Evolutionary conservation across 2,329 filamentous ascomycete genomes (phyloP), one percentile per base, ranked within the genome.

Genomic region (Botrytis deweyae): DNA sequence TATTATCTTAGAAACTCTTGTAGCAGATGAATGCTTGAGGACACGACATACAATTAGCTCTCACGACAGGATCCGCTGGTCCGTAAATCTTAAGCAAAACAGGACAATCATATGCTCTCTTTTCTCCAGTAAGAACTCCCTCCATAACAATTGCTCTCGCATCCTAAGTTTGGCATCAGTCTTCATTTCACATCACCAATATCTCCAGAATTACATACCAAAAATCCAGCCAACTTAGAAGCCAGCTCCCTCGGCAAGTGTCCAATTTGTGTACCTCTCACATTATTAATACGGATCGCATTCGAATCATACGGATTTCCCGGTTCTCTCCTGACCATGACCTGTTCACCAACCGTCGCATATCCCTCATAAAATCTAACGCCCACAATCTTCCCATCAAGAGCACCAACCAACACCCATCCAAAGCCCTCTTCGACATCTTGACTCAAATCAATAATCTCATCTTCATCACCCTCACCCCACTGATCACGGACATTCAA

Each of bases 201-300:
- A 8, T 10, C 25, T 20, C 10, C 7, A 71, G 75, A 83, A 9
- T 46, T 22, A 78, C 84, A 78, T 81, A 91, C 90, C 80, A 97
- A 86, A 80, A 93, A 94, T 2, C 87, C 88, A 0, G 93, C 90
- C 71, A 97, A 83, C 81, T 92, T 95, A n/a, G 85, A 83, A 0
- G 90, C 93, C 36, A 93, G 80, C 1, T 83, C 85, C 20, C 89
- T 86, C 10, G 92, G 91, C 59, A 97, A 85, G 82, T 97, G 93
- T 0, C 94, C 94, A 78, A 97, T 93, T 79, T 97, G 93, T 12
- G 82, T 81, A 25, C 89, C 88, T 79, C 92, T 87, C 22, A 95
- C 92, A 81, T 96, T 97, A 78, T 92, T 87, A 1, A 97, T 88
- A 8, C 89, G 88, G 73, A 97, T 93, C 0, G 93, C 93, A 82